Percentiles rank a stretch among this genome's conserved stretches.
Conservation (phyloP, 441 rosid genomes). For the Populus hybrid region DNA sequence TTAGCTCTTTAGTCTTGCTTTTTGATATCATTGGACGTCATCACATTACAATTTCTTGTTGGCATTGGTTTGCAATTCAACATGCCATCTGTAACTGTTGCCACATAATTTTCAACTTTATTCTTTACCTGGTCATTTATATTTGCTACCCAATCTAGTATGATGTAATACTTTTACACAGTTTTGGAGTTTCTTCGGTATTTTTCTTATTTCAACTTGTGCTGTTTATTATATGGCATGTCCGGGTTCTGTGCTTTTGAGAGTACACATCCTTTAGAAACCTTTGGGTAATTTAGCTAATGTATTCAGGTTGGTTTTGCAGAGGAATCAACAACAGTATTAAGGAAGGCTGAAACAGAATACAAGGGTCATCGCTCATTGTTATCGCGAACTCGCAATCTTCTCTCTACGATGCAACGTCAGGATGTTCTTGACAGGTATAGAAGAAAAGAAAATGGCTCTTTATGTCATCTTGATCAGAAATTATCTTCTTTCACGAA, state of each 20-base stretch:
- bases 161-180: neutral
- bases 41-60: neutral
- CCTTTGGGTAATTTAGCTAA: slow-evolving; percentile 7
- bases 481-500: neutral
- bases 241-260: neutral
- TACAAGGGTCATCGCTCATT: slow-evolving; percentile 88
- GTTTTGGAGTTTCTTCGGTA: neutral
- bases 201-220: neutral
- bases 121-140: neutral
- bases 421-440: slow-evolving; percentile 91
- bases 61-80: neutral
- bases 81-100: neutral
- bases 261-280: neutral
- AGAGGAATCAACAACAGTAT: slow-evolving; percentile 86
- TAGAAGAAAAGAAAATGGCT: neutral
- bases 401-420: slow-evolving; percentile 91
- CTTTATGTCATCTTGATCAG: neutral
- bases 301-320: slow-evolving; percentile 15
- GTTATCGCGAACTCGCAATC: slow-evolving; percentile 73
- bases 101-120: neutral
- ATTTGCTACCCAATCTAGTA: neutral
- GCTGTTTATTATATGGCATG: neutral
- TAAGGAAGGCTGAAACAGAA: slow-evolving; percentile 86
- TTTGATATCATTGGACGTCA: neutral
- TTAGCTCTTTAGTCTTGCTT: neutral